Evolutionary conservation across 768 basidiomycete genomes (phyloP).

Genomic region (Amanita rubescens): DNA sequence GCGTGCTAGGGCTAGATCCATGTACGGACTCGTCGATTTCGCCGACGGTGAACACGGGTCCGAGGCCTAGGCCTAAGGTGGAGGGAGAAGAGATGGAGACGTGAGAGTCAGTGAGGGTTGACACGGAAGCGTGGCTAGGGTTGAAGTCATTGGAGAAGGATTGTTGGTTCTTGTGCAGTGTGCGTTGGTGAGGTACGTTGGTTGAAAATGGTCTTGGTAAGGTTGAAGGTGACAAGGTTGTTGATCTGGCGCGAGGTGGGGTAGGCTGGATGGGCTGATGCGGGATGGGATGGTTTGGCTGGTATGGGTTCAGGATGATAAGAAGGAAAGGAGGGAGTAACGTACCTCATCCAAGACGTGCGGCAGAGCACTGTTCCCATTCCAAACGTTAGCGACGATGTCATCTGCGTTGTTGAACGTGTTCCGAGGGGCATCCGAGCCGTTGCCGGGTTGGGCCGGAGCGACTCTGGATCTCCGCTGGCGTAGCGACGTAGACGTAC

Average conservation of each 20-base stretch:
- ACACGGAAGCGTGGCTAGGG: background rate
- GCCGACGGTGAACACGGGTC: background rate
- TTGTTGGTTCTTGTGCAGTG: background rate
- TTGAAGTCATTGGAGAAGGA: background rate
- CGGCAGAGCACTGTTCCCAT: background rate
- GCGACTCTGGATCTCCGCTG: background rate
- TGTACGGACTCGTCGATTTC: background rate
- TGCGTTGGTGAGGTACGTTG: background rate
- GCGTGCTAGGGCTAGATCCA: background rate
- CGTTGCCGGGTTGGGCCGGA: background rate
- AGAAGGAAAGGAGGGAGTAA: background rate
- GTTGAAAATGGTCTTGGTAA: too few species aligned
- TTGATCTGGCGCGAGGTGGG: background rate
- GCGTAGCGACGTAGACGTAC: background rate
- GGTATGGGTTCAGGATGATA: background rate
- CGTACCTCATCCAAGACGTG: constrained; percentile 6
- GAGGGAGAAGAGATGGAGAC: background rate
- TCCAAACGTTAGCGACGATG: background rate
- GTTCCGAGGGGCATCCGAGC: background rate
- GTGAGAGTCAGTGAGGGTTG: background rate
- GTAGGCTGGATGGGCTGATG: background rate
- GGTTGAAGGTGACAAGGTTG: background rate
- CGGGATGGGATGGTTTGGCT: constrained; percentile 2
- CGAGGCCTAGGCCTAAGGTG: background rate
- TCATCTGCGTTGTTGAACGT: background rate